These are phyloP conservation scores for Rhipidocladum racemiflorum DNA, from an alignment of 176 grass and related monocot species.

Conservation along the genomic window DNA sequence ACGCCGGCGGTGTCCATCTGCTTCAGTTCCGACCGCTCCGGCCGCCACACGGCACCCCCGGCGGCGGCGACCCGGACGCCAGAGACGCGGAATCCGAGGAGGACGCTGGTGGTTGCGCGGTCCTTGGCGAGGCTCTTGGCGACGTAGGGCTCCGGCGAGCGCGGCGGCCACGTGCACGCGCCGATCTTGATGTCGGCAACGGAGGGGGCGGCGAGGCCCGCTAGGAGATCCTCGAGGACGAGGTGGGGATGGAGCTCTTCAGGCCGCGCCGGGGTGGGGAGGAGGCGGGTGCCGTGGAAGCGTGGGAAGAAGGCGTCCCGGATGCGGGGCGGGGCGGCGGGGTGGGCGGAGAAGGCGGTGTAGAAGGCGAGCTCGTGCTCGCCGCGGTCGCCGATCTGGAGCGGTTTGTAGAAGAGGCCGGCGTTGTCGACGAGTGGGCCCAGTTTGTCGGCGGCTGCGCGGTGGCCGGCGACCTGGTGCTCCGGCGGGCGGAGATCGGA, in stretches of 20 bases:
- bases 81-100: conserved; percentile 69
- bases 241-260: conserved; percentile 54
- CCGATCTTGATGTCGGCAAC: conserved; percentile 91
- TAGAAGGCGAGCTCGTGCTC: conserved; percentile 68
- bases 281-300: conserved; percentile 58
- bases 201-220: conserved; percentile 47
- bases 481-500: conserved; percentile 60
- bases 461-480: conserved; percentile 79
- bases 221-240: conserved; percentile 65
- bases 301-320: conserved; percentile 56
- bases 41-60: conserved; percentile 37
- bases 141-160: conserved; percentile 53
- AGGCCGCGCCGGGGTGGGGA: conserved; percentile 37
- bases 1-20: conserved; percentile 40
- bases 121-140: conserved; percentile 77
- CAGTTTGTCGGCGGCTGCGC: conserved; percentile 7
- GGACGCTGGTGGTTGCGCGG: conserved; percentile 46
- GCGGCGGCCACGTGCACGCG: conserved; percentile 56
- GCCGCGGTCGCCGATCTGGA: conserved; percentile 56
- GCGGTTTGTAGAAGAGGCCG: conserved; percentile 77
- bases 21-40: conserved; percentile 42
- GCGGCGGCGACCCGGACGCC: conserved; percentile 46
- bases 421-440: conserved; percentile 64
- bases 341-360: conserved; percentile 47
- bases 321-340: conserved; percentile 39